Conservation (phyloP, 2,329 filamentous ascomycete species). For the Aureobasidium sp. region DNA sequence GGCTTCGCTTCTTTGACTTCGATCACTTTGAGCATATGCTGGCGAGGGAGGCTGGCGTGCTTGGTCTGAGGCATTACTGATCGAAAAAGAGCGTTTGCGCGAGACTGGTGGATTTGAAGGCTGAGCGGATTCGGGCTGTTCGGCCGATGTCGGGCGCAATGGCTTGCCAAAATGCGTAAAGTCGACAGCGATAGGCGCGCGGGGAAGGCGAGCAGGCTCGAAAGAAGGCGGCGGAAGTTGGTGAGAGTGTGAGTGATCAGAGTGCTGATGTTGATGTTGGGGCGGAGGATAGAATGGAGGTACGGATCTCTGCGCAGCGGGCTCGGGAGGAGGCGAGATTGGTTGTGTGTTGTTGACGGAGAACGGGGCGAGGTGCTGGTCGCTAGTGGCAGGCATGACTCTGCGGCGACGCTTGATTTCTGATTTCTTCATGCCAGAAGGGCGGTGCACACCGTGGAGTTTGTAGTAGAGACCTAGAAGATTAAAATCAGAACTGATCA, state of each 20-base stretch:
- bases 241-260: constrained; percentile 1
- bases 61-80: constrained; percentile 38
- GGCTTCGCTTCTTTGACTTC: constrained; percentile 17
- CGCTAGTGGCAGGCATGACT: constrained; percentile 69
- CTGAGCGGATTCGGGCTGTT: constrained; percentile 19
- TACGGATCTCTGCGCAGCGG: neutral
- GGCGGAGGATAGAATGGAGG: neutral
- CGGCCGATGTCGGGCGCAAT: neutral
- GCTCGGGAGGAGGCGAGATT: constrained; percentile 36
- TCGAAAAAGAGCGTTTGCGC: constrained; percentile 63
- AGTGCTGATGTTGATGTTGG: neutral
- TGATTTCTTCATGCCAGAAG: constrained; percentile 97
- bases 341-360: constrained; percentile 30
- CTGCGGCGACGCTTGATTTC: constrained; percentile 94
- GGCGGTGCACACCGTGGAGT: constrained; percentile 85
- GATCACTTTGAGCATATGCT: constrained; percentile 21
- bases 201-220: constrained; percentile 19
- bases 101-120: constrained; percentile 16
- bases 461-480: constrained; percentile 83
- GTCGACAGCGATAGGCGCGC: constrained; percentile 23
- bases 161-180: constrained; percentile 27
- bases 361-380: constrained; percentile 35
- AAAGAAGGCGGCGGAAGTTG: neutral
- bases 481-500: constrained; percentile 15
- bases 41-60: constrained; percentile 12